Base-by-base conservation (phyloP, 2,329 filamentous ascomycete species). In the Escovopsis sp. region DNA sequence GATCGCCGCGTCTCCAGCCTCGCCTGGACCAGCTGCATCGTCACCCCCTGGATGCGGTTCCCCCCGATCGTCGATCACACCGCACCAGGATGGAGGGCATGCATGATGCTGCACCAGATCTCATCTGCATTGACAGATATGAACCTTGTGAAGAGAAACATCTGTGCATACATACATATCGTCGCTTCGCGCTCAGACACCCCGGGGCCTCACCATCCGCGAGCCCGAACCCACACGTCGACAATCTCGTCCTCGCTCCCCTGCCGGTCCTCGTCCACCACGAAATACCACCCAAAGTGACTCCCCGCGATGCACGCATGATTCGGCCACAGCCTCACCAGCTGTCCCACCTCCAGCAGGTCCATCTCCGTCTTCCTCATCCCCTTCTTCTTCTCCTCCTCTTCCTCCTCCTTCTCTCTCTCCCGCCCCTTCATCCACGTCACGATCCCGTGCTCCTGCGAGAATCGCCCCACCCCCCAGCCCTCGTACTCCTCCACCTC, bases 371-470 rank as follows among this genome's bases (percentile, higher is more conserved):
- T 35, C 14, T n/a, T n/a, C n/a, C n/a, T 40, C 45, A 1, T 60
- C 12, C 64, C 60, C 27, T 30, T n/a, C 35, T n/a, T 37, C 34
- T 20, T 35, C 7, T 36, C 33, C 7, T 10, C 24, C 14, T 20
- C 15, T 6, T 13, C 29, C 14, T 36, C 33, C 7, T 10, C 24
- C 14, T 20, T 7, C 7, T 13, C 29, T 14, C 39, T 16, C 7
- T 41, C 45, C 40, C 53, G 48, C 16, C 52, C 53, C 3, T 44
- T 37, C 16, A 48, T 46, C 74, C 80, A 86, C 1, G 63, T 66
- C 50, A 89, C 53, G 41, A 86, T 76, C 0, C 81, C 82, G 60
- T 89, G 84, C 61, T 91, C 84, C 61, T 89, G 84, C 48, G 78
- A 81, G 44, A 89, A 73, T 24, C 75, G 70, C 12, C 72, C 76